phyloP scores from a whole-genome alignment of 1,284 basidiomycete species.

The Agaricales sp. region DNA sequence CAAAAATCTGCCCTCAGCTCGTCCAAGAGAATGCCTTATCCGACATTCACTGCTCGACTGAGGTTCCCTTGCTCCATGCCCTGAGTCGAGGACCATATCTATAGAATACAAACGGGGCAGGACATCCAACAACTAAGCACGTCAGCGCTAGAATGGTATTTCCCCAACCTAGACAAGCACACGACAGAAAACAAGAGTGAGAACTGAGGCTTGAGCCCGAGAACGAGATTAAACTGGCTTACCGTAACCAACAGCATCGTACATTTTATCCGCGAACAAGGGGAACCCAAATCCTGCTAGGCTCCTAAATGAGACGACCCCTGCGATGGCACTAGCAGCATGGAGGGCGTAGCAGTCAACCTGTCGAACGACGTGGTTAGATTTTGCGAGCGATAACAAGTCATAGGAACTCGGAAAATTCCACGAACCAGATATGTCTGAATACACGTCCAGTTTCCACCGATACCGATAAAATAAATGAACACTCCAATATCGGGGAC shows the following conservation, averaged over 20 bases:
- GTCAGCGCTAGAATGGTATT: constrained; percentile 49
- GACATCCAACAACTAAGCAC: constrained; percentile 50
- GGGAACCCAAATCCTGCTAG: constrained; percentile 59
- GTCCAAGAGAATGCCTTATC: no score
- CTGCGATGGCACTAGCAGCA: constrained; percentile 56
- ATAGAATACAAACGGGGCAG: constrained; percentile 31
- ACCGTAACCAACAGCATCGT: constrained; percentile 49
- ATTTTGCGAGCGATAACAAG: no score
- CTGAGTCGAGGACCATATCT: constrained; percentile 20
- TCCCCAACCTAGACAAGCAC: constrained; percentile 34
- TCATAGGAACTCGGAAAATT: constrained; percentile 14
- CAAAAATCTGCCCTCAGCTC: no score
- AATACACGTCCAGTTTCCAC: constrained; percentile 46
- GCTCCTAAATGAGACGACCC: constrained; percentile 45
- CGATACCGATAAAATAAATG: constrained; percentile 41
- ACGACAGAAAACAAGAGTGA: constrained; percentile 21
- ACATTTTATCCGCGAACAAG: constrained; percentile 59
- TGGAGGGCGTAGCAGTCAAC: constrained; percentile 56
- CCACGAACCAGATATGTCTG: constrained; percentile 46
- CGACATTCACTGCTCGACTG: constrained; percentile 17
- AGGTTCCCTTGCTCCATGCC: constrained; percentile 21
- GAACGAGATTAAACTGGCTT: not conserved
- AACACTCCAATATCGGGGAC: constrained; percentile 48
- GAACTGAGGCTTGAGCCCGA: constrained; percentile 21
- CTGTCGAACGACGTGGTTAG: not conserved